These are phyloP conservation scores for Penicillium ucsense DNA, from an alignment of 495 filamentous ascomycete species.

Conservation along the genomic window DNA sequence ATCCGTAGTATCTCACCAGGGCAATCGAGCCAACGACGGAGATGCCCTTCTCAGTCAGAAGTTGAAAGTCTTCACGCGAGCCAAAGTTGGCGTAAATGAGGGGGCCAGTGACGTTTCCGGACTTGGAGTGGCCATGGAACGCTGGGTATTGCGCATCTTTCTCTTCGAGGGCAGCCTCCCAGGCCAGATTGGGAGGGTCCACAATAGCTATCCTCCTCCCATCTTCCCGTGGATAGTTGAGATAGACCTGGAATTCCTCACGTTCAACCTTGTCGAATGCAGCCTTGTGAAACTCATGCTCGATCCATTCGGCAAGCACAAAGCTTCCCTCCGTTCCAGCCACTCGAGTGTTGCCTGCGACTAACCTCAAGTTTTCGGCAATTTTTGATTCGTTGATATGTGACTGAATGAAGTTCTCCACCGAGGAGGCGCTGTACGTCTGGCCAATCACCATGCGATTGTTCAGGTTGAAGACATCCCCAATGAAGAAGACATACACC, in stretches of 20 bases:
- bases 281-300: constrained; percentile 57
- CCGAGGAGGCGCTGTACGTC: constrained; percentile 44
- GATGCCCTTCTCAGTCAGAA: constrained; percentile 59
- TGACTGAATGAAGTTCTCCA: constrained; percentile 61
- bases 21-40: constrained; percentile 71
- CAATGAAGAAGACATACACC: constrained; percentile 75
- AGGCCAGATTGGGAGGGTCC: constrained; percentile 55
- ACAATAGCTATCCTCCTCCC: constrained; percentile 77
- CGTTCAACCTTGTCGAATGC: constrained; percentile 61
- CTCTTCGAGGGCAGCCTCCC: constrained; percentile 86
- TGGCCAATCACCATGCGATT: constrained; percentile 32
- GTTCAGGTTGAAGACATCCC: constrained; percentile 58
- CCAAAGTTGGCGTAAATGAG: constrained; percentile 93
- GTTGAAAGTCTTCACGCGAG: constrained; percentile 69
- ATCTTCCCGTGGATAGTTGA: constrained; percentile 76
- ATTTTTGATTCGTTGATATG: constrained; percentile 61
- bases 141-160: constrained; percentile 52
- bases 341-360: constrained; percentile 74
- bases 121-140: constrained; percentile 84
- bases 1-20: constrained; percentile 71
- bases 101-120: constrained; percentile 85
- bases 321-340: constrained; percentile 87
- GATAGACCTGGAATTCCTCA: constrained; percentile 76
- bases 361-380: constrained; percentile 55
- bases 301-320: constrained; percentile 69